Base-by-base conservation (phyloP, 768 basidiomycete genomes). In the Boletellus emodensis region DNA sequence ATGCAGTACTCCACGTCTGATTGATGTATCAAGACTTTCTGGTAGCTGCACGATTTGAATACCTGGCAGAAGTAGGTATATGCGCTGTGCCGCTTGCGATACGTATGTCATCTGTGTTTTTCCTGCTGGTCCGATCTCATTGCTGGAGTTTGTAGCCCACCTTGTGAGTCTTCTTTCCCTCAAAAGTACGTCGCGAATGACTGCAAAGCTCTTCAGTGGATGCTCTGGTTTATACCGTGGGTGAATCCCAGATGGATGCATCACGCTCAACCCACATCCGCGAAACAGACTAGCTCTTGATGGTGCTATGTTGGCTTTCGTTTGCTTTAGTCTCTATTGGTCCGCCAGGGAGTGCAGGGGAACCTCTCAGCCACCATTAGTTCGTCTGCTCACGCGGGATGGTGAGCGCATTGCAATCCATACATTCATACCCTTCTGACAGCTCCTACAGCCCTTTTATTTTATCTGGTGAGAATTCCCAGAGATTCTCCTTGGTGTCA, bases 131-230 rank as follows among this genome's bases (percentile, higher is more conserved):
- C 15, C 40, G 32, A 38, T 40, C 50, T 50, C 15, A 52, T 34
- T 10, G 22, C 13, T 4, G 6, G 0, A 12, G 0, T 9, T 39
- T 30, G 13, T 18, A 61, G 61, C 51, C 3, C 4, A 40, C 1
- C 0, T 33, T 24, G 61, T 62, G 38, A 17, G 58, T 26, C 3
- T 7, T 41, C 28, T 37, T 15, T 3, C 17, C 15, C 2, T 30
- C 14, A 9, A 3, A 12, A n/a, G 3, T 33, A 32, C 15, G 33
- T 49, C 18, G 20, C 20, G 30, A n/a, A 8, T 24, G 32, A 22
- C 14, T 41, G 24, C 35, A 43, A 47, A 6, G 30, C 38, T 26
- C 20, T 26, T 24, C 36, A 62, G 61, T 63, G 61, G 61, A 1
- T 1, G 9, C 6, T 33, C 9, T 51, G 49, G 44, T 15, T 51